These are phyloP conservation scores for Alternaria postmessia DNA, from an alignment of 2,329 filamentous ascomycete species.

Conservation along the genomic window DNA sequence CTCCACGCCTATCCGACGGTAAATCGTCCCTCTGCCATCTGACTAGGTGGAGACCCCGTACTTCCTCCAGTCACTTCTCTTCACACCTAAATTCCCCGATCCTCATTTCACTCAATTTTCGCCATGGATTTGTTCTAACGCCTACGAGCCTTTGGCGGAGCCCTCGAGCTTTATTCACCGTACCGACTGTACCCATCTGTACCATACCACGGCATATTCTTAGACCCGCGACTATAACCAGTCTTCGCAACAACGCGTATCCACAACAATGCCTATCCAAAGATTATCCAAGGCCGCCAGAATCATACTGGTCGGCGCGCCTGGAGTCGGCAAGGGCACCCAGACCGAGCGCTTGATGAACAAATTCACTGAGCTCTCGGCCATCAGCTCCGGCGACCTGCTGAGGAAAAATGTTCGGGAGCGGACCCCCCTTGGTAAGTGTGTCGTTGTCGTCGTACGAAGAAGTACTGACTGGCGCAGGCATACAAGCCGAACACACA, in stretches of 20 bases:
- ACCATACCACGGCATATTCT: conserved; percentile 8
- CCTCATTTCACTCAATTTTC: conserved; percentile 3
- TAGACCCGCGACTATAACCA: background rate
- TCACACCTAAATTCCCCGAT: background rate
- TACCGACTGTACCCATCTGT: conserved; percentile 1
- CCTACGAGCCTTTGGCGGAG: conserved; percentile 25
- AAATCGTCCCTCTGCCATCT: background rate
- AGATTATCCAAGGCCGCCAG: conserved; percentile 73
- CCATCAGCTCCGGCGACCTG: conserved; percentile 93
- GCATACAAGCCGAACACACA: conserved; percentile 86
- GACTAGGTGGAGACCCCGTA: conserved; percentile 1
- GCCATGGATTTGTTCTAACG: conserved; percentile 34
- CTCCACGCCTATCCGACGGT: conserved; percentile 14
- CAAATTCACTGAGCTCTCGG: conserved; percentile 85
- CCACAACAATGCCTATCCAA: conserved; percentile 31
- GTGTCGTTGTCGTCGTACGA: conserved; percentile 6
- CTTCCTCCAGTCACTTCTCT: background rate
- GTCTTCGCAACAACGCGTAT: background rate
- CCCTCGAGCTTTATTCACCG: no score
- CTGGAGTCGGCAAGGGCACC: conserved; percentile 97
- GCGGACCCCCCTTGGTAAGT: conserved; percentile 80
- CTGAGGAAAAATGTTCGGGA: conserved; percentile 91
- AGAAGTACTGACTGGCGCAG: conserved; percentile 57
- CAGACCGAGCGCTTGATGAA: conserved; percentile 88
- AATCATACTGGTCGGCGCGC: conserved; percentile 92